Evolutionary conservation across 768 basidiomycete species (phyloP).

Genomic region (Termitomyces titanicus): DNA sequence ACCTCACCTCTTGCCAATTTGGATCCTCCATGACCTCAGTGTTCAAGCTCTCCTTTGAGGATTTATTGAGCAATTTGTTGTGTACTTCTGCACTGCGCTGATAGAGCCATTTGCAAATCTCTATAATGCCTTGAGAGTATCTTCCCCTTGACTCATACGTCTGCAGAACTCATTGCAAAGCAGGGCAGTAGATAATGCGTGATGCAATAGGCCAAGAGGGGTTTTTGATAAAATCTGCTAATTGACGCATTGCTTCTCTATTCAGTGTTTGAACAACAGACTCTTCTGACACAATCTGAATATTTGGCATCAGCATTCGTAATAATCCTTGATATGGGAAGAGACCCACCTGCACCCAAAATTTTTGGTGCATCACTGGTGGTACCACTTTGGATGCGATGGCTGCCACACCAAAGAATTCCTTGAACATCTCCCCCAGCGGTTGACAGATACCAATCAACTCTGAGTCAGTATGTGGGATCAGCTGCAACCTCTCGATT

Average conservation of each 20-base stretch:
- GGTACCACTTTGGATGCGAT: neutral
- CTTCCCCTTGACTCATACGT: too few relatives aligned
- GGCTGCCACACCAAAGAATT: too few relatives aligned
- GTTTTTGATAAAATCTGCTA: neutral
- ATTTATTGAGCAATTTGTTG: neutral
- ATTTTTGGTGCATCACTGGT: neutral
- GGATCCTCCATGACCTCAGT: neutral
- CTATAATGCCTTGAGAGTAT: too few relatives aligned
- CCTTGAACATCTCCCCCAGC: too few relatives aligned
- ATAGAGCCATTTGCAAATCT: too few relatives aligned
- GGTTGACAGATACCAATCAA: too few relatives aligned
- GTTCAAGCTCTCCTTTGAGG: neutral
- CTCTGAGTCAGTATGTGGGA: too few relatives aligned
- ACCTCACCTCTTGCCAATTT: neutral
- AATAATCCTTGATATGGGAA: too few relatives aligned
- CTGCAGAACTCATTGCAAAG: neutral
- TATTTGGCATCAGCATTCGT: too few relatives aligned
- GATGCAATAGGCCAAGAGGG: neutral
- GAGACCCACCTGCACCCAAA: neutral
- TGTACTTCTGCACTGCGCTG: neutral
- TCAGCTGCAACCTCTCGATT: too few relatives aligned
- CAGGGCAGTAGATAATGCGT: neutral
- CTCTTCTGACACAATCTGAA: neutral
- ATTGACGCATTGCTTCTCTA: neutral
- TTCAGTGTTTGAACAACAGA: neutral